These are phyloP conservation scores for Penicillium egyptiacum DNA, from an alignment of 495 filamentous ascomycete genomes.

Conservation along the genomic window DNA sequence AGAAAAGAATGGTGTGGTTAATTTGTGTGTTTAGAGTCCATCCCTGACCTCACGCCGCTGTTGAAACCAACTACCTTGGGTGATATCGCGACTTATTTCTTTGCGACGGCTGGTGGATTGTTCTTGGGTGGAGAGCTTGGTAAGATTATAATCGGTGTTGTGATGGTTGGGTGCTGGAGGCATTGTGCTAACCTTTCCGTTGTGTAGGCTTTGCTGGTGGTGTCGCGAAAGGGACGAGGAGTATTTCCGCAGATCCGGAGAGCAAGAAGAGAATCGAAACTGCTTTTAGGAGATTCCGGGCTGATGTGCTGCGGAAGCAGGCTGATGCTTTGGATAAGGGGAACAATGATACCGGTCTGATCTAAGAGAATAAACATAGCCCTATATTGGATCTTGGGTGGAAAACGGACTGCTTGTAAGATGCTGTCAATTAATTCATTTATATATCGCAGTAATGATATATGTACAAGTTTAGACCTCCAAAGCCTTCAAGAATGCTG, in stretches of 20 bases:
- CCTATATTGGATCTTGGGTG: not conserved
- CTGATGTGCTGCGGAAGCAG: conserved; percentile 60
- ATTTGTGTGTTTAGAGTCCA: conserved; percentile 43
- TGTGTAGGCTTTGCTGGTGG: conserved; percentile 55
- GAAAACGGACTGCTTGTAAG: not conserved
- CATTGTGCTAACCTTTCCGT: conserved; percentile 1
- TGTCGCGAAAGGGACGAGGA: conserved; percentile 47
- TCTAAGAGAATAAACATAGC: conserved; percentile 17
- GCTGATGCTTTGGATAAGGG: conserved; percentile 54
- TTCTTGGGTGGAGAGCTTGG: conserved; percentile 65
- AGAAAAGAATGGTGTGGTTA: not conserved
- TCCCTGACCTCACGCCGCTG: conserved; percentile 60
- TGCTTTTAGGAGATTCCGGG: conserved; percentile 63
- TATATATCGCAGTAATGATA: not conserved
- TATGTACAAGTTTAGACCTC: conserved; percentile 20
- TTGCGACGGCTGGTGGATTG: conserved; percentile 59
- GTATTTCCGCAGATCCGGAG: conserved; percentile 55
- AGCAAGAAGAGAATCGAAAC: conserved; percentile 56
- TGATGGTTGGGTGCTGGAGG: not conserved
- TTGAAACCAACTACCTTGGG: conserved; percentile 57
- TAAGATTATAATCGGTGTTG: conserved; percentile 13
- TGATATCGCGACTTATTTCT: conserved; percentile 62
- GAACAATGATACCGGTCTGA: conserved; percentile 26
- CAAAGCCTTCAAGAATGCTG: conserved; percentile 45
- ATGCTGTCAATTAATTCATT: not conserved